phyloP scores from a whole-genome alignment of 208 protist genomes.

The Kentomonas sorsogonicus region DNA sequence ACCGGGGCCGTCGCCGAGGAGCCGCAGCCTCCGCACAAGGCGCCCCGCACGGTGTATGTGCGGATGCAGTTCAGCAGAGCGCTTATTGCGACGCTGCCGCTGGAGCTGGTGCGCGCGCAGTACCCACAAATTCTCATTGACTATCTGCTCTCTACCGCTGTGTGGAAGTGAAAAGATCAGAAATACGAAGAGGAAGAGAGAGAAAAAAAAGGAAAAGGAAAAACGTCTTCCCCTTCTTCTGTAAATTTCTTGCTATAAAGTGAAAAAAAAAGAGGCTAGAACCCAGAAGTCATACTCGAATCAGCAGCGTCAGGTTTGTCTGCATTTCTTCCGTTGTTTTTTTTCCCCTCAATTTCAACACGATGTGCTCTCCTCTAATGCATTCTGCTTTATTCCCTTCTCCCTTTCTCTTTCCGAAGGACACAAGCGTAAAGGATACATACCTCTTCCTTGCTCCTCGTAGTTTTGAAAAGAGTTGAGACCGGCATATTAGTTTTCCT shows the following conservation, averaged over 20 bases:
- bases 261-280: no score
- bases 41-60: conserved; percentile 69
- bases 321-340: background rate
- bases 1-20: no score
- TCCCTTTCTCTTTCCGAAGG: no score
- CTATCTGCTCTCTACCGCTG: conserved; percentile 57
- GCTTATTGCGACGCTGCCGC: conserved; percentile 49
- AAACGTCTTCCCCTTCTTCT: background rate
- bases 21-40: no score
- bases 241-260: background rate
- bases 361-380: background rate
- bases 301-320: conserved; percentile 1
- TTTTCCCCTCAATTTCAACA: background rate
- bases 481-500: no score
- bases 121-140: conserved; percentile 79
- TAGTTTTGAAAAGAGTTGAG: no score
- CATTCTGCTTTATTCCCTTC: background rate
- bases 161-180: conserved; percentile 37
- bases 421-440: no score
- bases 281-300: no score
- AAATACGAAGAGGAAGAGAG: background rate
- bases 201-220: conserved; percentile 3
- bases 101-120: conserved; percentile 66
- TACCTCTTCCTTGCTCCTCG: no score
- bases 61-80: conserved; percentile 63